These are phyloP conservation scores for Colletotrichum musicola DNA, from an alignment of 2,329 filamentous ascomycete genomes.

Conservation along the genomic window DNA sequence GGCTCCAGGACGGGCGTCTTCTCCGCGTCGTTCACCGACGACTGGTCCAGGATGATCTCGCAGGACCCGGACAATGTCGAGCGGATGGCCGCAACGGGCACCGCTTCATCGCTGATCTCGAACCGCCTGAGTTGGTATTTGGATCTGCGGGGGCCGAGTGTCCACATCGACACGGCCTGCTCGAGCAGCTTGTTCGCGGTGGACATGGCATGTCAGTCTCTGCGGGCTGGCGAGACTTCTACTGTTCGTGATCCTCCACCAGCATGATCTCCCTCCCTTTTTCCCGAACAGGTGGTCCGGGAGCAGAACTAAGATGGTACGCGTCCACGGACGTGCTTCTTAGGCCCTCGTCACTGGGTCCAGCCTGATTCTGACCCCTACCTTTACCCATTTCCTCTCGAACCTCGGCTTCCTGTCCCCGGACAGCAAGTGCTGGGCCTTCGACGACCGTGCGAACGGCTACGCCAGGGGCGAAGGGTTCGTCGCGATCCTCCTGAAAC, in stretches of 20 bases:
- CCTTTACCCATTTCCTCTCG: conserved; percentile 38
- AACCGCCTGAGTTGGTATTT: conserved; percentile 42
- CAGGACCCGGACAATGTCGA: conserved; percentile 27
- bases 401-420: conserved; percentile 46
- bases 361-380: neutral
- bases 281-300: no score
- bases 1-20: conserved; percentile 46
- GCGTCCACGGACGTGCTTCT: neutral
- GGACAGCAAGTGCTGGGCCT: conserved; percentile 46
- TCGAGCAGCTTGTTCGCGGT: conserved; percentile 48
- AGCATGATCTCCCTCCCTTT: conserved; percentile 48
- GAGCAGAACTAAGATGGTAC: no score
- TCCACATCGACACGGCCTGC: conserved; percentile 52
- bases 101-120: conserved; percentile 40
- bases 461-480: conserved; percentile 64
- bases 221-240: conserved; percentile 47
- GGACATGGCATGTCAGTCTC: conserved; percentile 47
- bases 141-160: conserved; percentile 46
- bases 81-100: conserved; percentile 44
- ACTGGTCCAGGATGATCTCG: conserved; percentile 42
- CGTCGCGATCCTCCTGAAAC: conserved; percentile 58
- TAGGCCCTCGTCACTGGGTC: neutral
- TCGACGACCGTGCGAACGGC: conserved; percentile 58
- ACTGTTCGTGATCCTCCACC: conserved; percentile 33
- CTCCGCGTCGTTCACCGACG: conserved; percentile 44